phyloP scores from a whole-genome alignment of 1,284 basidiomycete genomes.

The Ceratobasidium sp. region DNA sequence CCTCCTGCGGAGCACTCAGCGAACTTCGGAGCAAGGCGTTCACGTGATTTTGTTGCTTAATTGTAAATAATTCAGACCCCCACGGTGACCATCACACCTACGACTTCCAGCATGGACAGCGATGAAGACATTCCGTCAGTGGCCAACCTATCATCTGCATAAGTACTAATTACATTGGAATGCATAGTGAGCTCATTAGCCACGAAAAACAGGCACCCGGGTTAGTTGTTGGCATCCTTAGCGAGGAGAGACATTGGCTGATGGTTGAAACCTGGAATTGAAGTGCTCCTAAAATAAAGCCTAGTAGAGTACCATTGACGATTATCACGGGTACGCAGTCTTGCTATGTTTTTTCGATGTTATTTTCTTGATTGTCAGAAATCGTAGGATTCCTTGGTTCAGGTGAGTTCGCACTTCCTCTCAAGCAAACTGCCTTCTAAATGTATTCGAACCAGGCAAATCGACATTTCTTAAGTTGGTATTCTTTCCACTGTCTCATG shows the following conservation, averaged over 20 bases:
- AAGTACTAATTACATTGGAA: not conserved
- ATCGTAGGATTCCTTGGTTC: constrained; percentile 89
- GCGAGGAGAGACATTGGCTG: not conserved
- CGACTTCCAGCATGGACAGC: constrained; percentile 30
- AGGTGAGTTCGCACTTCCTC: constrained; percentile 58
- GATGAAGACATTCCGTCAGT: constrained; percentile 44
- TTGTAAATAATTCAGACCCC: not conserved
- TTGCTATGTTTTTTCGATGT: not conserved
- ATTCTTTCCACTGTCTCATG: not conserved
- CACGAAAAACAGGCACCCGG: not conserved
- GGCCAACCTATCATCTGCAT: not conserved
- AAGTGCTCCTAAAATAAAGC: constrained; percentile 1
- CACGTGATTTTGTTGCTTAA: no score
- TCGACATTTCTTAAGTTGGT: constrained; percentile 20
- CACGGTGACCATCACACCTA: not conserved
- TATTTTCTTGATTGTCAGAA: not conserved
- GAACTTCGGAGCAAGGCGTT: no score
- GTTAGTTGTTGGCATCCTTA: not conserved
- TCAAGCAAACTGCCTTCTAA: not conserved
- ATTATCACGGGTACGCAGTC: constrained; percentile 87
- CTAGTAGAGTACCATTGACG: constrained; percentile 77
- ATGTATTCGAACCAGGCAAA: not conserved
- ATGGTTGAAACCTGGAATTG: not conserved
- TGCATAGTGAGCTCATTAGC: constrained; percentile 17
- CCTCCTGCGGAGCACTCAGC: not conserved